Base-by-base conservation (phyloP, 2,329 filamentous ascomycete genomes). In the Ceratocystis destructans region DNA sequence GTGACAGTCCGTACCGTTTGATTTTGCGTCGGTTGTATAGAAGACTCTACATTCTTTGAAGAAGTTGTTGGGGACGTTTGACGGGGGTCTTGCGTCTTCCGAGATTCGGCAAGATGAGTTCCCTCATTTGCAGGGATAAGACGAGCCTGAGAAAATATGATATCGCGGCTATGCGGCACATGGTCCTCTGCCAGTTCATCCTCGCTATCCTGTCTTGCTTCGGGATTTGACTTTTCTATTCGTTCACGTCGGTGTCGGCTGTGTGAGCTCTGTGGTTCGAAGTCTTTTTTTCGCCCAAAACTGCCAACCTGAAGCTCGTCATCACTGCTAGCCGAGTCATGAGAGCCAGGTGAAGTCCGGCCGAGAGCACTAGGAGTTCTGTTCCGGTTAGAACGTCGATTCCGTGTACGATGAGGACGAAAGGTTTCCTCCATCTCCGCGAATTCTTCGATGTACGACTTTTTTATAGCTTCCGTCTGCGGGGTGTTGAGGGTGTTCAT, bases 281-380 rank as follows among this genome's bases (percentile, higher is more conserved):
- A 8, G 12, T 64, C 62, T 64, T 53, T 53, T 20, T 17, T 7
- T 5, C 12, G 6, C 15, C 44, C 15, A 31, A 25, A 17, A 10
- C 15, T 31, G 10, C 25, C 22, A 22, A 5, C 59, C 48, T 66
- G 65, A 20, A 66, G 65, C 48, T 66, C 65, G 37, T 66, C 65
- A 33, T 33, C 41, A 44, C 62, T 62, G 41, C 62, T 66, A 33
- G 50, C 22, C 46, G 46, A 48, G 12, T 46, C 53, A 15, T 31
- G 45, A 7, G 33, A 17, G 48, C 45, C 41, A 5, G 53, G 53
- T 5, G 41, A 33, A 25, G n/a, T 15, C 15, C 33, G 33, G 41
- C n/a, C 31, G 3, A 53, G 20, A 15, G 10, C 48, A 41, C 64
- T 65, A n/a, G 55, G 15, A 15, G 55, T 59, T 10, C 15, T 17